A percentile compares a stretch with the other conserved stretches of the same genome.
Conservation (phyloP, 1,284 basidiomycete genomes). For the Singerocomus inundabilis region DNA sequence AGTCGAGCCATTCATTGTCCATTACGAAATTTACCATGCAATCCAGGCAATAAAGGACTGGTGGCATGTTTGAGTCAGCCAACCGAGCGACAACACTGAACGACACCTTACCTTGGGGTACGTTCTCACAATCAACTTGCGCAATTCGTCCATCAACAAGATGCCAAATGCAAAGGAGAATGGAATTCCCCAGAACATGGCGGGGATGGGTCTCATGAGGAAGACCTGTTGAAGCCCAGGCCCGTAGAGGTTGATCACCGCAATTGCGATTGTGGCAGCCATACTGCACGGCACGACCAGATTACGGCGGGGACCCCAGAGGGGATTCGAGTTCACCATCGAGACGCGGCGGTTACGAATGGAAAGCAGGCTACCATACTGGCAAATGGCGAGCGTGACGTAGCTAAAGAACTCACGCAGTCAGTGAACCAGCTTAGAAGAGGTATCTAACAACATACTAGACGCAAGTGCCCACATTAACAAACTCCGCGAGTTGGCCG, state of each 20-base stretch:
- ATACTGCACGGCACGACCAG: constrained; percentile 36
- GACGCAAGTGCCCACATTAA: constrained; percentile 38
- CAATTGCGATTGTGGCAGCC: constrained; percentile 35
- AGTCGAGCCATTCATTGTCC: no score
- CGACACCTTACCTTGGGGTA: constrained; percentile 37
- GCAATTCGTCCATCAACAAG: constrained; percentile 39
- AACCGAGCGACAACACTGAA: background rate
- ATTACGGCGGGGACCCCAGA: constrained; percentile 39
- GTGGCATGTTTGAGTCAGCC: background rate
- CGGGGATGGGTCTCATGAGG: constrained; percentile 38
- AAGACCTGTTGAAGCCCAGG: constrained; percentile 14
- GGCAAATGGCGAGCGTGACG: constrained; percentile 38
- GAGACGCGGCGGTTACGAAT: constrained; percentile 35
- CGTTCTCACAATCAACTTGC: constrained; percentile 41
- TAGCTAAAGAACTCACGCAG: constrained; percentile 30
- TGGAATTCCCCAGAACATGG: constrained; percentile 43
- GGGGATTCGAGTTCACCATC: constrained; percentile 34
- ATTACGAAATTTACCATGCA: constrained; percentile 21
- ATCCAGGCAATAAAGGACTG: constrained; percentile 33
- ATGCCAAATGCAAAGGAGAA: constrained; percentile 41
- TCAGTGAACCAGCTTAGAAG: constrained; percentile 15
- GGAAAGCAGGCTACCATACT: constrained; percentile 35
- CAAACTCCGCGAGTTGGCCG: constrained; percentile 32
- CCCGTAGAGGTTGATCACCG: constrained; percentile 36
- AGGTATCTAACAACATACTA: constrained; percentile 37